Percentiles rank a stretch among this genome's conserved stretches.
Conservation (phyloP, 805 yeast species). For the Zygosaccharomyces bailii region DNA sequence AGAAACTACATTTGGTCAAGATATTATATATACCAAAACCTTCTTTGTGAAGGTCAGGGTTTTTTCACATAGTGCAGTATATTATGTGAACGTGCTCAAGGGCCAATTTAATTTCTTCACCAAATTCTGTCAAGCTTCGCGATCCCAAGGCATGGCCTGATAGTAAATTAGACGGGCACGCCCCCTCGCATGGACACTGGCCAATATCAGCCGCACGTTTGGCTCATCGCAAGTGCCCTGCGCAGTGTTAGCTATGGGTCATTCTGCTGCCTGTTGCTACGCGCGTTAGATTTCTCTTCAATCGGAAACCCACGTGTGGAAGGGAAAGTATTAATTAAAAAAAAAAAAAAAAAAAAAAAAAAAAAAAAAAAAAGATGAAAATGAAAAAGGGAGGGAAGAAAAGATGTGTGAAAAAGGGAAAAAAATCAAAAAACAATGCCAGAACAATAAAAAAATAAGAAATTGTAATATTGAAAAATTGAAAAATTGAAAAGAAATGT, state of each 20-base stretch:
- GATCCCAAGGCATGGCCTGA: not conserved
- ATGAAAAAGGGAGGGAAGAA: not conserved
- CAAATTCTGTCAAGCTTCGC: not conserved
- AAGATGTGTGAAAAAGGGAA: not conserved
- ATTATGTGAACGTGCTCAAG: not conserved
- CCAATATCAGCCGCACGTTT: not conserved
- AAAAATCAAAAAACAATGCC: not conserved
- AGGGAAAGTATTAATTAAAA: not conserved
- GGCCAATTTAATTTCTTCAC: not conserved
- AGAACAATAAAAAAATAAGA: not conserved
- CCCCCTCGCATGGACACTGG: too few relatives aligned
- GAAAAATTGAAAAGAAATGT: not conserved
- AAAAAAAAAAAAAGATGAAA: not conserved
- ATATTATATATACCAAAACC: not conserved
- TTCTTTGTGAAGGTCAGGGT: not conserved
- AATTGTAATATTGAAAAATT: not conserved
- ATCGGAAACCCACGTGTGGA: constrained; percentile 5
- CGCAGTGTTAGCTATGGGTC: not conserved
- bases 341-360: too few relatives aligned
- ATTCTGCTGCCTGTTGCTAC: not conserved
- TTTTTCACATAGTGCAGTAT: not conserved
- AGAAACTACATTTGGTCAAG: not conserved
- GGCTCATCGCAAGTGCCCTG: not conserved
- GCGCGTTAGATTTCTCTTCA: not conserved
- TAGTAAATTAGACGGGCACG: not conserved